Evolutionary conservation across 768 basidiomycete genomes (phyloP).

Genomic region (Rhodotorula sphaerocarpa): DNA sequence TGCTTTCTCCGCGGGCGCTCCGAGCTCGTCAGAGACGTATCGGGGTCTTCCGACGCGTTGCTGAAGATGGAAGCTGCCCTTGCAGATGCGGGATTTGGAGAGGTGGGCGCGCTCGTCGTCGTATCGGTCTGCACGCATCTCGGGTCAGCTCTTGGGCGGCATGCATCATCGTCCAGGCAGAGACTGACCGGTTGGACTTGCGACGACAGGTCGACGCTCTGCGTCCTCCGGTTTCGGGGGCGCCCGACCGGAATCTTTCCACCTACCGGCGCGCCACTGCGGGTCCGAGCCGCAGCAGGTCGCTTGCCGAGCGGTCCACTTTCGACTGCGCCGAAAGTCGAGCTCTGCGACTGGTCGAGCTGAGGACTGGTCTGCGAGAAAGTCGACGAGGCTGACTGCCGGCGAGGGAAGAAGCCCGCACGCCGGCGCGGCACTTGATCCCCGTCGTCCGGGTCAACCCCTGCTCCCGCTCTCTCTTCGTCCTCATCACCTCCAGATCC

Average conservation of each 20-base stretch:
- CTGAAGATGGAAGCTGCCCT: slow-evolving; percentile 22
- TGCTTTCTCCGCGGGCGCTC: slow-evolving; percentile 13
- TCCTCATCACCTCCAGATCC: slow-evolving; percentile 3
- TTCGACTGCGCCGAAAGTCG: neutral
- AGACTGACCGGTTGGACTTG: slow-evolving; percentile 1
- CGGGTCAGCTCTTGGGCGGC: no score
- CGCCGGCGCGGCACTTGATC: neutral
- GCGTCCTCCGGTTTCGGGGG: slow-evolving; percentile 16
- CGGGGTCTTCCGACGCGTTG: slow-evolving; percentile 15
- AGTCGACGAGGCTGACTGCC: slow-evolving; percentile 2
- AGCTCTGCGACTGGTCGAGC: neutral
- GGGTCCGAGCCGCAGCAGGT: slow-evolving; percentile 1
- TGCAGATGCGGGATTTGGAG: no score
- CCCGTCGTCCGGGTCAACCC: no score
- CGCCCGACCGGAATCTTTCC: slow-evolving; percentile 6
- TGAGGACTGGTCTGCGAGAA: neutral
- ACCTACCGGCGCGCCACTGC: slow-evolving; percentile 9
- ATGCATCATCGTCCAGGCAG: no score
- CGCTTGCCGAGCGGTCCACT: neutral
- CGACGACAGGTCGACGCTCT: slow-evolving; percentile 29
- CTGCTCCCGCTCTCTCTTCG: neutral
- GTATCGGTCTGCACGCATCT: slow-evolving; percentile 1
- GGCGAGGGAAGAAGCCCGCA: neutral
- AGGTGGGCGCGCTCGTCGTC: slow-evolving; percentile 7
- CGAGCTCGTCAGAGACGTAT: neutral